Evolutionary conservation across 345 rosid genomes (phyloP), one percentile per base, ranked within the genome.

Genomic region (Luvunga scandens): DNA sequence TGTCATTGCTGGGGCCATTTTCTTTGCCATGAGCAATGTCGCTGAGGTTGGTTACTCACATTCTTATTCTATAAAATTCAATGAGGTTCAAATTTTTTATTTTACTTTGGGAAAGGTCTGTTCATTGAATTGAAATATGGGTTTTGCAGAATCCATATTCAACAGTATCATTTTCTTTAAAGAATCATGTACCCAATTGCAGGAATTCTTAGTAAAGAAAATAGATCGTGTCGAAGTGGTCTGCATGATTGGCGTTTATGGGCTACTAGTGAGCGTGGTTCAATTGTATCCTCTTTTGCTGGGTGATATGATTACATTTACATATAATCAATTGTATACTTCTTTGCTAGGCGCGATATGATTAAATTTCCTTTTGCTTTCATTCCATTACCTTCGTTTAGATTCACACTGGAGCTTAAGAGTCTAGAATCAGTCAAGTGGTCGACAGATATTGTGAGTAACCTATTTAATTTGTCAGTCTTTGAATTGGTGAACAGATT

Each of bases 121-220:
- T 45, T 45, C 1, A 4, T 45, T 45, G 50, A 45, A 45, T 13
- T 45, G 50, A 12, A 45, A 45, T 13, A 13, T 45, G 50, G 50
- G 50, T 45, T 45, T 45, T 45, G 18, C 50, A 45, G 50, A 45
- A 45, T 45, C 50, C 50, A 45, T 45, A 45, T 45, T 12, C 50
- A 45, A 45, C 6, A 21, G 27, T 62, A 42, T 62, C 57, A 53
- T 53, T 53, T 53, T 53, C 62, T 8, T n/a, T 59, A n/a, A 4
- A 68, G 9, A 55, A 30, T 9, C 28, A 12, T 33, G 12, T 57
- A 57, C 5, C 8, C 8, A 76, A 79, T 31, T 82, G 81, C 91
- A 87, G 95, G 93, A 89, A 80, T 87, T 88, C 62, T 87, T 87
- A 61, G 90, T 88, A 9, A 88, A 87, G 89, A 86, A 84, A 53